Base-by-base conservation (phyloP, 768 basidiomycete genomes). In the Leucocoprinus birnbaumii region DNA sequence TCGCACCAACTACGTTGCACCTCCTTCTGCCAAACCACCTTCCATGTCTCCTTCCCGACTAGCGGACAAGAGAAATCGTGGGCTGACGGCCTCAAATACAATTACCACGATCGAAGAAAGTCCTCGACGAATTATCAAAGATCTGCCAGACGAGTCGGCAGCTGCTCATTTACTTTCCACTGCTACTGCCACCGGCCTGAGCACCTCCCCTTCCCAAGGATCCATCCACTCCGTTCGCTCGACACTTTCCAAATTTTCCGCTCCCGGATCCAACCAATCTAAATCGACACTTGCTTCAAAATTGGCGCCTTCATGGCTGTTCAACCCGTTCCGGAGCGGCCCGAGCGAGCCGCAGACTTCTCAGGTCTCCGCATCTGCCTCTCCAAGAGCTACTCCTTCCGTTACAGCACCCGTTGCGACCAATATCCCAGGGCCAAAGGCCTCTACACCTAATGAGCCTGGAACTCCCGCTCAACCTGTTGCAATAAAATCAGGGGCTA, bases 71-170 rank as follows among this genome's bases (percentile, higher is more conserved):
- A 79, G 63, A 73, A 80, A 22, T 40, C 80, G 85, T 31, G 79
- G 71, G 22, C 81, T 86, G 3, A 70, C 73, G 18, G 71, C 77
- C 1, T 63, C 71, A 11, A 72, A 76, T 16, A 48, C 19, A 27
- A 84, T 91, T 45, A 70, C 73, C 14, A 78, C 85, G 1, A 89
- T 91, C 47, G 86, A 90, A 65, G 89, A 91, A 65, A 87, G 85
- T 57, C 87, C 88, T 0, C 75, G 62, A 57, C 72, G 63, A 14
- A 73, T 77, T 40, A 66, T 76, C 24, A 68, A 70, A 57, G 82
- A 84, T 24, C 71, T 88, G 5, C 83, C 84, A 0, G 65, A 71
- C 2, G 80, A 82, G 61, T 69, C 73, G 8, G 69, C 70, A 18
- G 57, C 63, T 16, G 61, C 58, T 6, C 61, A 45, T 34, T 51